Conservation (phyloP, 106 monocot genomes). For the Vanilla planifolia region DNA sequence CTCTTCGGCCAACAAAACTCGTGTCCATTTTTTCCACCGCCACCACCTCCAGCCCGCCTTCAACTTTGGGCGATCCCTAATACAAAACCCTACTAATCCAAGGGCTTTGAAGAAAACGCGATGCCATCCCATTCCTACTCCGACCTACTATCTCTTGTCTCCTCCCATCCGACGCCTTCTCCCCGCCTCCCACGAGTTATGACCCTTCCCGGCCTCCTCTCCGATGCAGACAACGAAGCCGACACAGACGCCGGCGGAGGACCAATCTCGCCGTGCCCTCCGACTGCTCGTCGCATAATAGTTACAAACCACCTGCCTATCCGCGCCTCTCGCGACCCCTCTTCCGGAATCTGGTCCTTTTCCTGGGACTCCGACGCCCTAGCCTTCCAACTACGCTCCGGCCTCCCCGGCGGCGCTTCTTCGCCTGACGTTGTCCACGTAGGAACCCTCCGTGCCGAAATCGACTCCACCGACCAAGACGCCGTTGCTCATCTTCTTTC, state of each 20-base stretch:
- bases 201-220: conserved; percentile 37
- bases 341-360: conserved; percentile 14
- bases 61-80: too few species aligned
- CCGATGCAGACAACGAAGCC: conserved; percentile 22
- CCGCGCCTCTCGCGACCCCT: conserved; percentile 23
- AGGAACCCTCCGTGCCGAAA: conserved; percentile 44
- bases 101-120: too few species aligned
- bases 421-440: conserved; percentile 44
- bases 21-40: too few species aligned
- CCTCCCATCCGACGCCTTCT: background rate
- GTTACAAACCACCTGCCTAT: conserved; percentile 13
- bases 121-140: conserved; percentile 73
- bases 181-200: conserved; percentile 36
- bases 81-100: too few species aligned
- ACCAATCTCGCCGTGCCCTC: background rate
- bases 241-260: background rate
- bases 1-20: too few species aligned
- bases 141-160: conserved; percentile 53
- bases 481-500: conserved; percentile 31
- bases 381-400: conserved; percentile 12
- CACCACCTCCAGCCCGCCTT: too few species aligned
- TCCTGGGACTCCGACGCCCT: conserved; percentile 22
- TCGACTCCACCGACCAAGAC: conserved; percentile 34
- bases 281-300: background rate
- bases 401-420: conserved; percentile 5